Evolutionary conservation across 306 rosid species (phyloP).

Genomic region (Arachis stenosperma): DNA sequence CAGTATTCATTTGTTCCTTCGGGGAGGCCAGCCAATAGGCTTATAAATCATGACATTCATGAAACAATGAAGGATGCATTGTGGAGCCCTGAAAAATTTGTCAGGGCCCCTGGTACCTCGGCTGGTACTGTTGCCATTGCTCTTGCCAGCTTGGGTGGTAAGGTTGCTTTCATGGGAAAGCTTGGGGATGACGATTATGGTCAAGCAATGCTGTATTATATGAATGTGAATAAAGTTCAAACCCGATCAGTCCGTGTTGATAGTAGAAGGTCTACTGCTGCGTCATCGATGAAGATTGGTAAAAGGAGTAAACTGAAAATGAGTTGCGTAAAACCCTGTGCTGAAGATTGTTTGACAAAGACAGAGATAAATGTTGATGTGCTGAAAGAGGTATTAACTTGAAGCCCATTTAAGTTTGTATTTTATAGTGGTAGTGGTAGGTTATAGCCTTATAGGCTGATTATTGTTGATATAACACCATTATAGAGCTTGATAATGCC

Average conservation of each 20-base stretch:
- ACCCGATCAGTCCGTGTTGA: slow-evolving; percentile 85
- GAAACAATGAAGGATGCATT: slow-evolving; percentile 69
- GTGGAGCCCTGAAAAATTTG: slow-evolving; percentile 81
- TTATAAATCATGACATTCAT: slow-evolving; percentile 74
- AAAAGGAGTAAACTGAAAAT: slow-evolving; percentile 72
- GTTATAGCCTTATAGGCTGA: slow-evolving; percentile 31
- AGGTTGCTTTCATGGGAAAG: slow-evolving; percentile 97
- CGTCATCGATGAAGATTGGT: slow-evolving; percentile 77
- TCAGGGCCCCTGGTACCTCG: slow-evolving; percentile 85
- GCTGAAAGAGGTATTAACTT: slow-evolving; percentile 82
- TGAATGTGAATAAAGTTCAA: slow-evolving; percentile 83
- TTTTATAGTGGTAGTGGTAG: slow-evolving; percentile 1
- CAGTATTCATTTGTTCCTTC: slow-evolving; percentile 93
- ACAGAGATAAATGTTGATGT: slow-evolving; percentile 83
- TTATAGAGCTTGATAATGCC: slow-evolving; percentile 18
- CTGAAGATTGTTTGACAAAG: slow-evolving; percentile 85
- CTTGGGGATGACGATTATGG: slow-evolving; percentile 90
- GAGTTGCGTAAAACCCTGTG: slow-evolving; percentile 79
- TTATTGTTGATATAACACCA: slow-evolving; percentile 20
- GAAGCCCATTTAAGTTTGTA: slow-evolving; percentile 13
- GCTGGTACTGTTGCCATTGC: slow-evolving; percentile 91
- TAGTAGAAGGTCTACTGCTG: slow-evolving; percentile 63
- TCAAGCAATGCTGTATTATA: slow-evolving; percentile 72
- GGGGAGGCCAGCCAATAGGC: slow-evolving; percentile 86
- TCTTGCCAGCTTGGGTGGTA: slow-evolving; percentile 89